Percentiles rank a stretch among this genome's conserved stretches.
Evolutionary conservation across 768 basidiomycete genomes (phyloP).

Genomic region (Agaricus bisporus): DNA sequence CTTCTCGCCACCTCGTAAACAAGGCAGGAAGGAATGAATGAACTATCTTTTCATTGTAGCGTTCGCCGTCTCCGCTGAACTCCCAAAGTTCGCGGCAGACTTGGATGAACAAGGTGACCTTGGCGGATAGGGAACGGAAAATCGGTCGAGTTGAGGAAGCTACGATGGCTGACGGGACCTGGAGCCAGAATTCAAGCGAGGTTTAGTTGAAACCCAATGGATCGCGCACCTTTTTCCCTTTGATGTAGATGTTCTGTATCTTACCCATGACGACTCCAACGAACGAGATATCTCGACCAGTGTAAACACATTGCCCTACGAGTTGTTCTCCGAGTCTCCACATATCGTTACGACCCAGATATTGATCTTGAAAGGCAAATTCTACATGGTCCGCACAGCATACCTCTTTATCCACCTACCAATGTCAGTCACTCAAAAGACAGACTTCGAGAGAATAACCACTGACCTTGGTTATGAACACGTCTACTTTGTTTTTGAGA

Average conservation of each 20-base stretch:
- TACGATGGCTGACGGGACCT: slow-evolving; percentile 82
- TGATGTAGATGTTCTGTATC: slow-evolving; percentile 72
- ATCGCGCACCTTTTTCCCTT: slow-evolving; percentile 51
- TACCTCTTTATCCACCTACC: slow-evolving; percentile 59
- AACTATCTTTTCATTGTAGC: slow-evolving; percentile 95
- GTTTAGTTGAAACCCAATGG: slow-evolving; percentile 1
- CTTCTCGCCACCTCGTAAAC: slow-evolving; percentile 77
- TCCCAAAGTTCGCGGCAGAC: slow-evolving; percentile 96
- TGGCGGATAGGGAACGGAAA: slow-evolving; percentile 87
- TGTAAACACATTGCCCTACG: slow-evolving; percentile 74
- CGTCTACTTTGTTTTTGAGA: slow-evolving; percentile 66
- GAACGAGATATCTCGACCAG: slow-evolving; percentile 80
- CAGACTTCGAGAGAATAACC: slow-evolving; percentile 11
- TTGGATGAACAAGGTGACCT: slow-evolving; percentile 91
- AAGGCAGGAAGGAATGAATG: slow-evolving; percentile 93
- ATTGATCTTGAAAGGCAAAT: slow-evolving; percentile 90
- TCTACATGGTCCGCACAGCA: slow-evolving; percentile 78
- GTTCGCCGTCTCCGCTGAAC: slow-evolving; percentile 93
- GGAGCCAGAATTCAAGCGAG: not conserved
- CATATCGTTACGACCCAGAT: slow-evolving; percentile 94
- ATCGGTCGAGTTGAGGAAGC: slow-evolving; percentile 82
- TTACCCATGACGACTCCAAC: slow-evolving; percentile 79
- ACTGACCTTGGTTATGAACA: slow-evolving; percentile 60
- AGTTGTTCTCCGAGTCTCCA: slow-evolving; percentile 87
- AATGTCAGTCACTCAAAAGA: slow-evolving; percentile 1